Evolutionary conservation across 2,329 filamentous ascomycete species (phyloP).

Genomic region (Penicillium sp.): DNA sequence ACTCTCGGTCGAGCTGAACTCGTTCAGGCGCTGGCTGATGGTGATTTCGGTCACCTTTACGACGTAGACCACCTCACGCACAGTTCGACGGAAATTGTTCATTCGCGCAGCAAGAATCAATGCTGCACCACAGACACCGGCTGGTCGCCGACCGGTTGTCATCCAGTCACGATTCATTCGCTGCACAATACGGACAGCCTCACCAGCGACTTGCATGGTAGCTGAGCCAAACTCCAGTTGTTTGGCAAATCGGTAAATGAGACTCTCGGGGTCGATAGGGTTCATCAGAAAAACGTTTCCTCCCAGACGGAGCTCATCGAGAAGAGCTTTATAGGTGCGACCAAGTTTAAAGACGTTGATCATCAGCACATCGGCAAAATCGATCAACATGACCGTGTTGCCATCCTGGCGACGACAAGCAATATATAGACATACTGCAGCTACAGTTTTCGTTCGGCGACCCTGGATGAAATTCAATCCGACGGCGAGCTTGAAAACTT

Average conservation of each 20-base stretch:
- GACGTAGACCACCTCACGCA: constrained; percentile 94
- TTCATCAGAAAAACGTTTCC: constrained; percentile 64
- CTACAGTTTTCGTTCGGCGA: constrained; percentile 76
- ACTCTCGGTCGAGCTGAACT: constrained; percentile 83
- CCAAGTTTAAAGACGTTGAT: constrained; percentile 92
- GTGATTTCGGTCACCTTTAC: constrained; percentile 95
- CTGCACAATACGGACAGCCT: constrained; percentile 80
- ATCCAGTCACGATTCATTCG: constrained; percentile 98
- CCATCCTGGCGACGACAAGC: constrained; percentile 74
- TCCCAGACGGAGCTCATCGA: constrained; percentile 53
- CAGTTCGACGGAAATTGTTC: constrained; percentile 93
- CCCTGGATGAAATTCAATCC: constrained; percentile 78
- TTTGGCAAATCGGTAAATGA: constrained; percentile 85
- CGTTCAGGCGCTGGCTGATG: constrained; percentile 82
- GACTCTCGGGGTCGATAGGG: constrained; percentile 77
- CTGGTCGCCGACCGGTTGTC: constrained; percentile 85
- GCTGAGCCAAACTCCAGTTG: constrained; percentile 85
- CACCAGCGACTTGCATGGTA: constrained; percentile 77
- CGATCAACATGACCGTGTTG: constrained; percentile 89
- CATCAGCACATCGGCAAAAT: constrained; percentile 78
- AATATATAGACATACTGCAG: constrained; percentile 85
- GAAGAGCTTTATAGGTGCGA: constrained; percentile 78
- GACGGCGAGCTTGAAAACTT: constrained; percentile 72
- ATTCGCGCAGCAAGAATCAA: constrained; percentile 92
- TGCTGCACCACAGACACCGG: constrained; percentile 89